Evolutionary conservation across 306 rosid genomes (phyloP), one percentile per base, ranked within the genome.

Genomic region (Cicer chorassanicum): DNA sequence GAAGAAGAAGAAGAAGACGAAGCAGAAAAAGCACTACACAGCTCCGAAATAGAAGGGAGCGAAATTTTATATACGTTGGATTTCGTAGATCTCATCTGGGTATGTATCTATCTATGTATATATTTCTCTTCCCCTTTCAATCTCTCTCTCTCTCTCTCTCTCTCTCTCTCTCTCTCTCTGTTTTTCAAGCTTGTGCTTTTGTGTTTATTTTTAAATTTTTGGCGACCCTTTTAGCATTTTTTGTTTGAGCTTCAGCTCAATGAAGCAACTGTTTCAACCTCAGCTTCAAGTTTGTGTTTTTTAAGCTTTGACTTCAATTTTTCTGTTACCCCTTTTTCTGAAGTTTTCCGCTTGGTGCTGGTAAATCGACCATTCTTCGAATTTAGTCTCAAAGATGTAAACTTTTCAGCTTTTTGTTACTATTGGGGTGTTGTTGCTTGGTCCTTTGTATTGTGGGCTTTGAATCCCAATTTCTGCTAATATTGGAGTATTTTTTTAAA

Each of bases 41-140:
- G 74, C 82, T 85, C 88, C 88, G 80, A 79, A 68, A 72, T 82
- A 51, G 78, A 39, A 79, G 86, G 84, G 65, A 51, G 11, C 38
- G 72, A 66, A 60, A 72, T 0, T 75, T 79, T 75, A 73, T 70
- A 78, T 74, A 57, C 54, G 41, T 79, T 71, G 72, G 80, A 67
- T 55, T 72, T 72, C 42, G 57, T 76, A 85, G 88, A 82, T 85
- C 88, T 82, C 69, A 10, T 62, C 55, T 66, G 15, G 70, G 70
- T 65, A 65, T 65, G 9, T 7, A n/a, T 56, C 56, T 54, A 8
- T 46, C 1, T 57, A 5, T 46, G n/a, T 50, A 50, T 50, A 80
- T 61, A 0, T 63, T 29, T 38, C 42, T 80, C 69, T 73, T 38
- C 21, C 0, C 16, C 6, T 55, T 9, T 64, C 43, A 15, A n/a